These are phyloP conservation scores for Pestalotiopsis sp. DNA, from an alignment of 2,329 filamentous ascomycete species.

Conservation along the genomic window DNA sequence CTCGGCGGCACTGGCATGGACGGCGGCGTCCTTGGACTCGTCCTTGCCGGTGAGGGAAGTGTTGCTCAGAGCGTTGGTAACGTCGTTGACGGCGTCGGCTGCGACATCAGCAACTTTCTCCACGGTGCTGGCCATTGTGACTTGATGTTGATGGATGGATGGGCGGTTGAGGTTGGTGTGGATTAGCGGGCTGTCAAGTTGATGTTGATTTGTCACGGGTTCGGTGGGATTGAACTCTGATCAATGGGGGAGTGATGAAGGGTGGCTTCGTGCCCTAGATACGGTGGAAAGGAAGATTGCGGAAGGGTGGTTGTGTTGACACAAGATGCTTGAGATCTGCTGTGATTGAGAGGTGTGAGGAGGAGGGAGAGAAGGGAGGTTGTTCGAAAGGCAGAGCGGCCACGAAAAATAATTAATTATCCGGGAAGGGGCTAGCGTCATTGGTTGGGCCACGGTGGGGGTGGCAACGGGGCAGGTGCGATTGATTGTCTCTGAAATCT, in stretches of 20 bases:
- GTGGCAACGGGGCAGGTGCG: conserved; percentile 13
- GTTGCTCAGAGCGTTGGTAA: conserved; percentile 75
- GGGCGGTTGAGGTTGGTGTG: conserved; percentile 32
- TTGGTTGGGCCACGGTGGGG: conserved; percentile 6
- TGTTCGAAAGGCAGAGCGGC: conserved; percentile 20
- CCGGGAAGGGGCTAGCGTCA: conserved; percentile 14
- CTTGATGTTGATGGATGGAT: conserved; percentile 36
- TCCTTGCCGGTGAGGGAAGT: conserved; percentile 66
- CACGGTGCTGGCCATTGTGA: conserved; percentile 83
- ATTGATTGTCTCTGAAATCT: neutral
- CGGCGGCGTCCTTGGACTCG: conserved; percentile 72
- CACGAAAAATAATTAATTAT: conserved; percentile 37
- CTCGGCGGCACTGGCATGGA: conserved; percentile 96
- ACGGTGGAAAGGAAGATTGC: conserved; percentile 45
- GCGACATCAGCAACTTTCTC: conserved; percentile 67
- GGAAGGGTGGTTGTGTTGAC: conserved; percentile 35
- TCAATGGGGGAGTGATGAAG: conserved; percentile 67
- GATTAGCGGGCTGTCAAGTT: conserved; percentile 27
- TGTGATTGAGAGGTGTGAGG: conserved; percentile 38
- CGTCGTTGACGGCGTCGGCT: conserved; percentile 79
- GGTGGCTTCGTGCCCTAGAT: conserved; percentile 90
- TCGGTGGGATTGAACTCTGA: conserved; percentile 66
- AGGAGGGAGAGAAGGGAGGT: conserved; percentile 31
- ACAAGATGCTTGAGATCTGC: conserved; percentile 43
- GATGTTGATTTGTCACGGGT: conserved; percentile 19